Conservation (phyloP, 2,329 filamentous ascomycete genomes). For the Hypomyces perniciosus region DNA sequence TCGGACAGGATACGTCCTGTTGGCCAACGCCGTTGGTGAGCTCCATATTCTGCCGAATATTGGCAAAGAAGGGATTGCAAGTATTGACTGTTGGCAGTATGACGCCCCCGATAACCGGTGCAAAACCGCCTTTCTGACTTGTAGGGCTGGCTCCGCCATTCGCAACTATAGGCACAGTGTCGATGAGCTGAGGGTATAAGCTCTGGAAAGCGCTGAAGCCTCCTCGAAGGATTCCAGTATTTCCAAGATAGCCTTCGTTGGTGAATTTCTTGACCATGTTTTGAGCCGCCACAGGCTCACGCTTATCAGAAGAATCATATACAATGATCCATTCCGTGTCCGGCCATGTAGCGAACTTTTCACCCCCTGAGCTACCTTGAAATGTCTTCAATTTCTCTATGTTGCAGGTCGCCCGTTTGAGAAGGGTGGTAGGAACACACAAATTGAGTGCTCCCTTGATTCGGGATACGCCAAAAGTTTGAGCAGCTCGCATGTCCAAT, state of each 20-base stretch:
- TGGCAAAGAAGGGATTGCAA: constrained; percentile 86
- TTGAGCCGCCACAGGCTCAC: constrained; percentile 72
- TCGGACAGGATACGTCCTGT: constrained; percentile 49
- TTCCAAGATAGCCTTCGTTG: constrained; percentile 72
- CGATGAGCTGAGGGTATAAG: constrained; percentile 59
- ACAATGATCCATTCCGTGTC: constrained; percentile 72
- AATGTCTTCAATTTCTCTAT: constrained; percentile 86
- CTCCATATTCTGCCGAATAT: constrained; percentile 96
- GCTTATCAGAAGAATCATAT: constrained; percentile 73
- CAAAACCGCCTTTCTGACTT: constrained; percentile 38
- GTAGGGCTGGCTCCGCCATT: constrained; percentile 39
- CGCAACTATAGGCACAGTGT: constrained; percentile 36
- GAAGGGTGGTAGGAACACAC: constrained; percentile 87
- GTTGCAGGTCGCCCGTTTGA: constrained; percentile 88
- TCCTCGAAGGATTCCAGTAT: constrained; percentile 68
- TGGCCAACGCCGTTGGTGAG: constrained; percentile 89
- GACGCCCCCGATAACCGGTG: constrained; percentile 82
- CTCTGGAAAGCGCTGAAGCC: constrained; percentile 72
- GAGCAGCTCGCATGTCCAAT: constrained; percentile 80
- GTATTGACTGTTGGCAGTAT: constrained; percentile 66
- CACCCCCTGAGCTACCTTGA: constrained; percentile 61
- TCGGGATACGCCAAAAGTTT: constrained; percentile 69
- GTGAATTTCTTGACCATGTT: constrained; percentile 94
- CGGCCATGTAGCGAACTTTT: constrained; percentile 71
- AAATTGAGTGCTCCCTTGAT: constrained; percentile 81